A percentile compares a stretch with the other conserved stretches of the same genome.
Conservation (phyloP, 2,329 filamentous ascomycete genomes). For the Botrytis pseudocinerea region DNA sequence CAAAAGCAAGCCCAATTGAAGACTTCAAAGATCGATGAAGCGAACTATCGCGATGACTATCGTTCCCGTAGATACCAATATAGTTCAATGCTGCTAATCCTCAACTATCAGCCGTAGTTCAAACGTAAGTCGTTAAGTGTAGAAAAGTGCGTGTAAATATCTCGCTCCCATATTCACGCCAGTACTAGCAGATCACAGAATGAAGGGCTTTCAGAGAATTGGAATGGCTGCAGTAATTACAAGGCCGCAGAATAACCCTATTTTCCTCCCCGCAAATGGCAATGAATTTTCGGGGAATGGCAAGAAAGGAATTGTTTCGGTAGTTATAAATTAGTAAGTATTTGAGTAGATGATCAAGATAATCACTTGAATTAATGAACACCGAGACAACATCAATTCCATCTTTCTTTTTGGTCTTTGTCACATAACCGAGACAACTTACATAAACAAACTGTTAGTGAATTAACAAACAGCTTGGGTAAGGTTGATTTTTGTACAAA, state of each 20-base stretch:
- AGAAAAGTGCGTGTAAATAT: not conserved
- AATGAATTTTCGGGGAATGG: not conserved
- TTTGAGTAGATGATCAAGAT: not conserved
- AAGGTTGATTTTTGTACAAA: not conserved
- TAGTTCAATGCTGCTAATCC: not conserved
- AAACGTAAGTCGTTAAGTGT: not conserved
- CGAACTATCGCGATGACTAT: not conserved
- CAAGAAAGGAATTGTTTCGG: not conserved
- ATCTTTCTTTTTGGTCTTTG: not conserved
- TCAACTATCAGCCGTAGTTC: not conserved
- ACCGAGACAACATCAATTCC: not conserved
- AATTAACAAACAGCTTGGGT: not conserved
- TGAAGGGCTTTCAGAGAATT: not conserved
- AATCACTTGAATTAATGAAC: not conserved
- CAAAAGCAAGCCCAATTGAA: not conserved
- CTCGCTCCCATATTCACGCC: not conserved
- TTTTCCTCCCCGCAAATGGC: not conserved
- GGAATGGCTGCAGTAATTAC: not conserved
- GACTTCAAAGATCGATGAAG: not conserved
- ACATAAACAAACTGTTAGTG: not conserved
- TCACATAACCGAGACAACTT: not conserved
- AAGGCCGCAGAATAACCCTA: not conserved
- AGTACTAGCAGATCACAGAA: not conserved
- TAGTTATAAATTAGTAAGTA: not conserved
- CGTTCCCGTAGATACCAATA: not conserved